Evolutionary conservation across 257 asterid species (phyloP), one percentile per base, ranked within the genome.

Genomic region (Lantana camara): DNA sequence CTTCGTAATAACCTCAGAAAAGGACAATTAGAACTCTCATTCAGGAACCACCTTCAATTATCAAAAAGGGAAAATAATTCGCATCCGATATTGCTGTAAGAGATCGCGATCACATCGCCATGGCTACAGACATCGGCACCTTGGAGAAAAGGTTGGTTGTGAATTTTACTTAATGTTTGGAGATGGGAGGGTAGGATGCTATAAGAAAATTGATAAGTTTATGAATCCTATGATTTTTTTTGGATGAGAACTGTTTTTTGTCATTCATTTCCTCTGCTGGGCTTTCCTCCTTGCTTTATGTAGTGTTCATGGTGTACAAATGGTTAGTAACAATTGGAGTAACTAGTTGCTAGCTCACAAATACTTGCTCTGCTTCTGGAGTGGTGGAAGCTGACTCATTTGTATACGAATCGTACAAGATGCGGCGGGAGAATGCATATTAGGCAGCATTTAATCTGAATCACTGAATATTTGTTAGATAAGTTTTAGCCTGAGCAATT

Each of bases 61-160:
- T 27, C 32, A 27, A 27, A 27, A 27, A 5, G 32, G 32, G 5
- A 27, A 27, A 27, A 27, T 27, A 27, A 27, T 2, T 27, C 32
- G 2, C 55, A 49, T 34, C 59, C 57, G 24, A 70, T 50, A 27
- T 6, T 14, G 32, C 57, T 17, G 66, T 5, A 27, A 16, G 48
- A 21, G 59, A 69, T 50, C 71, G 35, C 27, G 21, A 52, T 14
- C 40, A 12, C 61, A 35, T 69, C 67, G 70, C 76, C 69, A 79
- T 84, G 95, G 71, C 83, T 40, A 68, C 79, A 60, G 88, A 78
- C n/a, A 75, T 84, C 78, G 71, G 72, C 69, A 74, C 88, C 77
- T 72, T 90, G 72, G 85, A 83, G 80, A 77, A 75, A 61, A 70
- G 90, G 97, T 90, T 12, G 32, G 32, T 27, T n/a, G 49, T 14